Conservation (phyloP, 441 rosid genomes). For the Syzygium syzygioides region DNA sequence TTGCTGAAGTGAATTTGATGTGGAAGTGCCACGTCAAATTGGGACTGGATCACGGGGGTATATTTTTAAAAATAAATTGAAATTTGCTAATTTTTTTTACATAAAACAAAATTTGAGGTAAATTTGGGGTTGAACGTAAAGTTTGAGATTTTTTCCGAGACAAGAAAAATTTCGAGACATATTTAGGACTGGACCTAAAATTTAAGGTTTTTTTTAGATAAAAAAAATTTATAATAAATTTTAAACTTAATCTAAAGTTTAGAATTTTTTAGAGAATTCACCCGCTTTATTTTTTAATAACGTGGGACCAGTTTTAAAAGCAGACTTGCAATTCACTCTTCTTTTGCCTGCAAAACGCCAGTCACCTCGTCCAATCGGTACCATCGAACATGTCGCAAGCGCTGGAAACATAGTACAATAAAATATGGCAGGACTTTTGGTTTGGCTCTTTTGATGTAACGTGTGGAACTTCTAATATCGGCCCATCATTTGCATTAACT, state of each 20-base stretch:
- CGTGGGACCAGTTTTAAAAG: background rate
- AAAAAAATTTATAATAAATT: too few species aligned
- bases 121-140: too few species aligned
- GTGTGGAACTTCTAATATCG: background rate
- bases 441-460: background rate
- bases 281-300: background rate
- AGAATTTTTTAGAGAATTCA: background rate
- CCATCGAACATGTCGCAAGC: background rate
- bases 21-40: too few species aligned
- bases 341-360: background rate
- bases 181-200: too few species aligned
- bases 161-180: too few species aligned
- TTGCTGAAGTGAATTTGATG: too few species aligned
- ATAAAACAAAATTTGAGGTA: too few species aligned
- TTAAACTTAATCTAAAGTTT: too few species aligned
- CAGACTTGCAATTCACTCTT: background rate
- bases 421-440: background rate
- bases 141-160: too few species aligned
- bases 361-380: background rate
- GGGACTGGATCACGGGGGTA: too few species aligned
- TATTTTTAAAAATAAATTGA: too few species aligned
- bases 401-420: background rate
- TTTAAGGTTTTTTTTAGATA: rapidly evolving
- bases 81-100: too few species aligned
- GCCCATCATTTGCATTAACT: background rate